These are phyloP conservation scores for Fusarium nurragi DNA, from an alignment of 2,329 filamentous ascomycete species.

Conservation along the genomic window DNA sequence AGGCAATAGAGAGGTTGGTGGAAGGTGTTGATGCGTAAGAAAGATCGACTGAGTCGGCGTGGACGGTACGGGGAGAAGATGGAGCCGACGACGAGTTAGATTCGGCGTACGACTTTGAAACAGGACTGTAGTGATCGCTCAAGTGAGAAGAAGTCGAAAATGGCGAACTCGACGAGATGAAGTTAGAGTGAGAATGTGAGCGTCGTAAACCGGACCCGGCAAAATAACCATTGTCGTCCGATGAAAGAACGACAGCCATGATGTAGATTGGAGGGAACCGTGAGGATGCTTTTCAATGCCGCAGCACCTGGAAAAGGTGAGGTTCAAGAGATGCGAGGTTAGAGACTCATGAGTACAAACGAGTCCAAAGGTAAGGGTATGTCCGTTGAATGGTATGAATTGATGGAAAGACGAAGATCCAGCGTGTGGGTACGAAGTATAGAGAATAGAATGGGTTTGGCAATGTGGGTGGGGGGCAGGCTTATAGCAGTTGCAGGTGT, in stretches of 20 bases:
- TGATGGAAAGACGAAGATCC: slow-evolving; percentile 28
- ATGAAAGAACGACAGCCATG: slow-evolving; percentile 67
- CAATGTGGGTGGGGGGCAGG: slow-evolving; percentile 43
- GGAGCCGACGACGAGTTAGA: slow-evolving; percentile 63
- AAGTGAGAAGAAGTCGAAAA: slow-evolving; percentile 60
- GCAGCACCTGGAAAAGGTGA: slow-evolving; percentile 35
- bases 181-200: slow-evolving; percentile 69
- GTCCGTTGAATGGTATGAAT: slow-evolving; percentile 13
- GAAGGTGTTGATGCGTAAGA: slow-evolving; percentile 71
- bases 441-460: slow-evolving; percentile 39
- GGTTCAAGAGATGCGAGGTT: slow-evolving; percentile 15
- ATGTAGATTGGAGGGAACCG: slow-evolving; percentile 37
- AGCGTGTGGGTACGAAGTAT: slow-evolving; percentile 41
- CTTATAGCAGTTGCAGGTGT: slow-evolving; percentile 41
- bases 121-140: slow-evolving; percentile 57
- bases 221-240: slow-evolving; percentile 68
- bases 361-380: slow-evolving; percentile 9
- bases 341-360: slow-evolving; percentile 39
- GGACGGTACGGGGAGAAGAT: slow-evolving; percentile 64
- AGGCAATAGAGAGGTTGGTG: slow-evolving; percentile 70
- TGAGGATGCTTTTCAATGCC: slow-evolving; percentile 38
- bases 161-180: slow-evolving; percentile 55
- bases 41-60: slow-evolving; percentile 63
- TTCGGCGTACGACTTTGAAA: slow-evolving; percentile 55
- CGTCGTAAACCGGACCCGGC: slow-evolving; percentile 63